phyloP scores from a whole-genome alignment of 371 early-diverging fungal species.

The Dinochytrium kinnereticum region DNA sequence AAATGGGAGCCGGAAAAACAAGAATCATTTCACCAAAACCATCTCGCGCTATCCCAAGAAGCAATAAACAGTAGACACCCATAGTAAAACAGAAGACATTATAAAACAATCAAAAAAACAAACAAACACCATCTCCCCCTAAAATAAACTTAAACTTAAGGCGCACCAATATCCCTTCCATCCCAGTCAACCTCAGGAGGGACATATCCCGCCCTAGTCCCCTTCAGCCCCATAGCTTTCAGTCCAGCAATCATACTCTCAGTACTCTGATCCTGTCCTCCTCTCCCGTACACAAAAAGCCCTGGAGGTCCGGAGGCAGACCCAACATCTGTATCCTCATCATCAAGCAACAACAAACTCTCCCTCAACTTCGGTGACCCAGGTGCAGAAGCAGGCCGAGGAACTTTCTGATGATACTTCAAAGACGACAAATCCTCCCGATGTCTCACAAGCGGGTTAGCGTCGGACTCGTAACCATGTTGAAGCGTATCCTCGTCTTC shows the following conservation, averaged over 20 bases:
- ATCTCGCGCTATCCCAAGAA: too few species aligned
- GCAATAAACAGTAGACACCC: too few species aligned
- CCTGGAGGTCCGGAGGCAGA: conserved; percentile 16
- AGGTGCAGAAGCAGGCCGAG: conserved; percentile 51
- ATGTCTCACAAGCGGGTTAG: conserved; percentile 34
- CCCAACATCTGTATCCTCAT: conserved; percentile 17
- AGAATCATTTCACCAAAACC: too few species aligned
- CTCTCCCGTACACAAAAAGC: conserved; percentile 25
- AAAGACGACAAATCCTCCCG: conserved; percentile 47
- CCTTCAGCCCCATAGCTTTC: conserved; percentile 47
- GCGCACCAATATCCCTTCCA: not conserved
- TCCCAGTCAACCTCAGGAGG: conserved; percentile 23
- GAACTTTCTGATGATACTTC: conserved; percentile 52
- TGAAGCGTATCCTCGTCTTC: conserved; percentile 10
- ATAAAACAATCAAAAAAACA: too few species aligned
- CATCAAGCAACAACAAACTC: conserved; percentile 24
- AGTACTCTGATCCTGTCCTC: conserved; percentile 30
- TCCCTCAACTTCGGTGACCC: conserved; percentile 35
- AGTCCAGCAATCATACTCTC: conserved; percentile 43
- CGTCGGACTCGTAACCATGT: conserved; percentile 50
- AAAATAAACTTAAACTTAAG: too few species aligned
- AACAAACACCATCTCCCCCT: too few species aligned
- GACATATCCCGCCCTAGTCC: conserved; percentile 34
- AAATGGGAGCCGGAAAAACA: too few species aligned
- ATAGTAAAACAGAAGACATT: too few species aligned